These are phyloP conservation scores for Gastrolobium villosum DNA, from an alignment of 306 rosid genomes.

Conservation along the genomic window DNA sequence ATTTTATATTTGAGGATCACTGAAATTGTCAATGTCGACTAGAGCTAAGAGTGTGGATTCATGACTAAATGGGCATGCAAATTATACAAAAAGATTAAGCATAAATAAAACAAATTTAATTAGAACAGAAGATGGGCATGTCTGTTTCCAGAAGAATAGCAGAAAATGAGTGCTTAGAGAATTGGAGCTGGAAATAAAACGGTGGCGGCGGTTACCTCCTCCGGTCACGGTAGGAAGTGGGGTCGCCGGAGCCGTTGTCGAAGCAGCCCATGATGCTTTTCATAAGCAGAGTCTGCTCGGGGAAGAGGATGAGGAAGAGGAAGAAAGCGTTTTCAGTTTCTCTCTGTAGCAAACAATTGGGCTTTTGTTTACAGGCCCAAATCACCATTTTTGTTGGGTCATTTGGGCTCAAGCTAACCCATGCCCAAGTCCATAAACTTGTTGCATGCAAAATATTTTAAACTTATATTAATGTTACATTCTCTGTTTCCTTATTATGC, in stretches of 20 bases:
- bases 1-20: background rate
- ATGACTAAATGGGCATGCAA: background rate
- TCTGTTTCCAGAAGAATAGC: background rate
- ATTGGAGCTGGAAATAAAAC: no score
- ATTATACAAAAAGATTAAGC: background rate
- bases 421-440: no score
- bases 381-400: background rate
- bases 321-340: background rate
- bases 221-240: no score
- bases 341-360: conserved; percentile 2
- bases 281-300: background rate
- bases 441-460: no score
- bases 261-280: no score
- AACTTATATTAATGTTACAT: no score
- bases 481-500: no score
- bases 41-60: background rate
- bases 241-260: no score
- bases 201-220: background rate
- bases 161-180: no score
- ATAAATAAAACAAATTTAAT: conserved; percentile 17
- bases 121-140: background rate
- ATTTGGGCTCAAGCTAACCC: background rate
- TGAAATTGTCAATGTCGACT: background rate
- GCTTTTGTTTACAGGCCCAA: conserved; percentile 15
- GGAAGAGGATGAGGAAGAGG: background rate